Evolutionary conservation across 768 basidiomycete genomes (phyloP), one percentile per base, ranked within the genome.

Genomic region (Amanita pallidorosea): DNA sequence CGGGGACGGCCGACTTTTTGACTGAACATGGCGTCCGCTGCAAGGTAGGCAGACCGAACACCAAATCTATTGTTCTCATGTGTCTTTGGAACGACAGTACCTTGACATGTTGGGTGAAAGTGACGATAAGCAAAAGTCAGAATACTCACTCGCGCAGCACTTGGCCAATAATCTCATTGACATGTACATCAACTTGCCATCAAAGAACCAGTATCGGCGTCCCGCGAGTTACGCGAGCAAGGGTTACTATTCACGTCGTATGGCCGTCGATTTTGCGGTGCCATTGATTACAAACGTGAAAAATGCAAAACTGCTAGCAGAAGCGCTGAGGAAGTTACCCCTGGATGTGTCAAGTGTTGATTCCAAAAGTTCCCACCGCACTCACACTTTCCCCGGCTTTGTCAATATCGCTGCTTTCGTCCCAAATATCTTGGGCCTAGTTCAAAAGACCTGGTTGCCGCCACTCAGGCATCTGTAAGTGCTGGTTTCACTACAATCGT

Each of bases 181-280:
- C 69, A 88, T 98, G 82, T 99, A 97, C 67, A 95, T 99, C 80
- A 99, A 99, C 67, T 72, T 99, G 58, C 96, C 96, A 2, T 97
- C 95, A 36, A 96, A 92, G 71, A 98, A 99, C 67, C 80, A 92
- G 63, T 98, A 90, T 68, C 87, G 96, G 53, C 87, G 96, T 17
- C 96, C 96, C 5, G 94, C 96, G 12, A 94, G 85, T 66, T 99
- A 98, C 64, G 81, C 92, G 47, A 96, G 92, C 66, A 94, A 96
- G 63, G 96, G 96, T 7, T 98, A 98, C 66, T 81, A 83, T 54
- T 95, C 94, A 27, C 88, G 96, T 58, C 87, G 96, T 47, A 94
- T 98, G 93, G 96, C 96, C 5, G 93, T 99, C 56, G 96, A 99
- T 66, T 97, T 95, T 60, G 96, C 94, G 27, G 84, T 98, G 31